Conservation (phyloP, 768 basidiomycete species). For the Xerocomellus dryophilus region DNA sequence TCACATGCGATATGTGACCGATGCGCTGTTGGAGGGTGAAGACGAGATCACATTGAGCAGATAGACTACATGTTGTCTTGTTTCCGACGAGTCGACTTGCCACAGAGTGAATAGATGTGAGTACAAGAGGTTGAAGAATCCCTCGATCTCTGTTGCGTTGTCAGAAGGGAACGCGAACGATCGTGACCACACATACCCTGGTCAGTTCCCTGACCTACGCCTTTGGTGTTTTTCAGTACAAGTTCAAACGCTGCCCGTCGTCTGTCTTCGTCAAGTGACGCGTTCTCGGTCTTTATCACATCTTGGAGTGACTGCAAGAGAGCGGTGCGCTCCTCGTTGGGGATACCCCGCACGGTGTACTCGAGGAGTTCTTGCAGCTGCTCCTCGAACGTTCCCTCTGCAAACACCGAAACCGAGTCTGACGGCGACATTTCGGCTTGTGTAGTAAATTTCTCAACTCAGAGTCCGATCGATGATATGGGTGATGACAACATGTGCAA, state of each 20-base stretch:
- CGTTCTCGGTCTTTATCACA: conserved; percentile 48
- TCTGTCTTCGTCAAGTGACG: conserved; percentile 52
- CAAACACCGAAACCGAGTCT: conserved; percentile 81
- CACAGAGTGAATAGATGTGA: conserved; percentile 68
- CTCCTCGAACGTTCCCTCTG: conserved; percentile 86
- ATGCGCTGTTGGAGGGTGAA: conserved; percentile 48
- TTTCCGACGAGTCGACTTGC: conserved; percentile 51
- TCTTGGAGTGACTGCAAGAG: conserved; percentile 69
- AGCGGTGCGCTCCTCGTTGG: conserved; percentile 65
- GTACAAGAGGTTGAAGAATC: conserved; percentile 82
- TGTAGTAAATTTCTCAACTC: conserved; percentile 9
- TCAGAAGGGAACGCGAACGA: conserved; percentile 3
- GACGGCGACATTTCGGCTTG: conserved; percentile 55
- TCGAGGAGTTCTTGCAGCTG: conserved; percentile 77
- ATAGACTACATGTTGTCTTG: conserved; percentile 45
- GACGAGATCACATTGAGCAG: conserved; percentile 57
- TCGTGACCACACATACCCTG: conserved; percentile 49
- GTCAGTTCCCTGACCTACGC: conserved; percentile 73
- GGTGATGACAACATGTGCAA: conserved; percentile 19
- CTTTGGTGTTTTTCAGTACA: conserved; percentile 59
- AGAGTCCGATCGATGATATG: conserved; percentile 2
- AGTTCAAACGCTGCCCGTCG: conserved; percentile 55
- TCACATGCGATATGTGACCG: conserved; percentile 75
- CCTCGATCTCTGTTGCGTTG: conserved; percentile 63
- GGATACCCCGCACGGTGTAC: conserved; percentile 62